Percentiles rank a stretch among this genome's conserved stretches.
These are phyloP conservation scores for Chaetoceros muelleri DNA, from an alignment of 108 stramenopile genomes.

Conservation along the genomic window DNA sequence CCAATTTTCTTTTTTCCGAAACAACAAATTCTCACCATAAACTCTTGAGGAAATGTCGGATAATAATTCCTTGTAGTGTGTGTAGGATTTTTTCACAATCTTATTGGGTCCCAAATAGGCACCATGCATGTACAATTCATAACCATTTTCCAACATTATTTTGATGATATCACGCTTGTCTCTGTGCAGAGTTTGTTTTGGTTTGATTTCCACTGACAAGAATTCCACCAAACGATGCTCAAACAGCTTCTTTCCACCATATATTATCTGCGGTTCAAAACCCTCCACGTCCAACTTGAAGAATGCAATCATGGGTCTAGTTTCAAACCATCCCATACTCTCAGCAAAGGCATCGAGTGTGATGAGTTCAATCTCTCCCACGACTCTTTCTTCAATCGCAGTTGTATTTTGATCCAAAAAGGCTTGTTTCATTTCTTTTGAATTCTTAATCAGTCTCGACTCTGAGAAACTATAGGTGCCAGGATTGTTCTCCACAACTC, in stretches of 20 bases:
- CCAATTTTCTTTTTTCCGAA: neutral
- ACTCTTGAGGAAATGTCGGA: neutral
- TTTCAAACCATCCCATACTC: slow-evolving; percentile 18
- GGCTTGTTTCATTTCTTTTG: no score
- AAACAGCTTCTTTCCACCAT: neutral
- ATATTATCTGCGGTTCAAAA: neutral
- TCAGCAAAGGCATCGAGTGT: slow-evolving; percentile 31
- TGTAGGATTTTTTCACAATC: neutral
- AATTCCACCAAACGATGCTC: neutral
- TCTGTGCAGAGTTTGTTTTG: neutral
- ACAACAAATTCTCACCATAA: neutral
- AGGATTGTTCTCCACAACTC: slow-evolving; percentile 31
- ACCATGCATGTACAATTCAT: neutral
- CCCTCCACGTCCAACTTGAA: slow-evolving; percentile 36
- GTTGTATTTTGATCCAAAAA: slow-evolving; percentile 11
- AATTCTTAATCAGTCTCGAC: neutral
- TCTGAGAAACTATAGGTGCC: slow-evolving; percentile 3
- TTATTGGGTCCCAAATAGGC: neutral
- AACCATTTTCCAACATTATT: neutral
- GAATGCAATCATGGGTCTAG: slow-evolving; percentile 10
- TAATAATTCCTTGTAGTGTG: neutral
- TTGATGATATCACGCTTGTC: neutral
- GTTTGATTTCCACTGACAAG: neutral
- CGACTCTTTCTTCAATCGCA: neutral
- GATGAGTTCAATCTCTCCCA: slow-evolving; percentile 2